Percentiles rank a stretch among this genome's conserved stretches.
These are phyloP conservation scores for Arabidopsis hybrid DNA, from an alignment of 441 rosid genomes.

Conservation along the genomic window DNA sequence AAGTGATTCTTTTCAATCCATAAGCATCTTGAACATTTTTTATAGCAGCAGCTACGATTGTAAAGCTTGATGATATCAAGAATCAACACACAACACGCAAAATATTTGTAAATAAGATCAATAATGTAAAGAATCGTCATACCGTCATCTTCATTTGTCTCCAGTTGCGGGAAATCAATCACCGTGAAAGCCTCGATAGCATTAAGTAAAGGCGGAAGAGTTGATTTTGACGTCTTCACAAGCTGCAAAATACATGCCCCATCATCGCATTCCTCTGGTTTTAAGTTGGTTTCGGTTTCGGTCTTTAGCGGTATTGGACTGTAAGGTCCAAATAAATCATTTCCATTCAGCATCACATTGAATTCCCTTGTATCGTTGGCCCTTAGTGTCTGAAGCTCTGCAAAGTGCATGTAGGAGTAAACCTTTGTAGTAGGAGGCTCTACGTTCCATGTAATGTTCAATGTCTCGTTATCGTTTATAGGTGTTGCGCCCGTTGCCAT, in stretches of 20 bases:
- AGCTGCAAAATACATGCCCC: constrained; percentile 33
- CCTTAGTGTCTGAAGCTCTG: constrained; percentile 44
- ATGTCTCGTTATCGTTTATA: not conserved
- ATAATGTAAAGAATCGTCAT: constrained; percentile 25
- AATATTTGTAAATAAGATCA: not conserved
- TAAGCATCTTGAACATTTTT: constrained; percentile 29
- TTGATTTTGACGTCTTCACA: constrained; percentile 34
- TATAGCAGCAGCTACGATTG: constrained; percentile 13
- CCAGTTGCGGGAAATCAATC: constrained; percentile 36
- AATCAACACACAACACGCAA: not conserved
- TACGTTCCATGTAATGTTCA: constrained; percentile 16
- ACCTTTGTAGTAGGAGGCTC: constrained; percentile 31
- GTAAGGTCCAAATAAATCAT: constrained; percentile 23
- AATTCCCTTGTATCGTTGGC: constrained; percentile 46
- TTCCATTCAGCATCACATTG: constrained; percentile 41
- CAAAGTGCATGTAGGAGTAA: constrained; percentile 51
- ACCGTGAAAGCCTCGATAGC: constrained; percentile 45
- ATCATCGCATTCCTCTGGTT: not conserved
- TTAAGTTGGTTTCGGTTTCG: not conserved
- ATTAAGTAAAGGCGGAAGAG: constrained; percentile 53
- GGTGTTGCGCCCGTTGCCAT: constrained; percentile 33
- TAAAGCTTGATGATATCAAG: not conserved
- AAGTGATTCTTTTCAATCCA: constrained; percentile 36
- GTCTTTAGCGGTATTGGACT: constrained; percentile 25
- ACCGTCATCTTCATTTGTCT: constrained; percentile 52